phyloP scores from a whole-genome alignment of 2,329 filamentous ascomycete species.

The Dothidotthia symphoricarpi region DNA sequence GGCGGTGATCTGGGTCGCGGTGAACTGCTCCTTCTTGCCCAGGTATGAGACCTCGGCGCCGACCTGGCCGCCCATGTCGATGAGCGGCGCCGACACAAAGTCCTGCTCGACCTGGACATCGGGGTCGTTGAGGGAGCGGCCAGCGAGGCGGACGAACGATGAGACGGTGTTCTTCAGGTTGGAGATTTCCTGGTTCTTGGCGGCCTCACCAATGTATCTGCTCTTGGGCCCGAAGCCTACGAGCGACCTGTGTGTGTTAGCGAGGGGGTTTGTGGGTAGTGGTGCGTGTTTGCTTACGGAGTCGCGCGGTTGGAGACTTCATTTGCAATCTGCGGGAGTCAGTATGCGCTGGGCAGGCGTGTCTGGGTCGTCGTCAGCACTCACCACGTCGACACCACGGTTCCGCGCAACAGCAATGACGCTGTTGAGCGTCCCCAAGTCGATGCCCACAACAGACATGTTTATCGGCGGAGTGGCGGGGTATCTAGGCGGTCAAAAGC shows the following conservation, averaged over 20 bases:
- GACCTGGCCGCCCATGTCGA: slow-evolving; percentile 90
- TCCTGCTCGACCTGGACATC: slow-evolving; percentile 92
- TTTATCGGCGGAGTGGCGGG: slow-evolving; percentile 37
- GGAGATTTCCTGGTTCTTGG: slow-evolving; percentile 98
- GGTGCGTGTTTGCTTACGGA: slow-evolving; percentile 66
- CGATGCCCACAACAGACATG: slow-evolving; percentile 73
- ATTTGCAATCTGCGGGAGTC: slow-evolving; percentile 77
- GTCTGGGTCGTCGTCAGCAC: slow-evolving; percentile 47
- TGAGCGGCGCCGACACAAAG: slow-evolving; percentile 79
- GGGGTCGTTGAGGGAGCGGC: slow-evolving; percentile 81
- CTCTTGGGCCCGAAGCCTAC: slow-evolving; percentile 93
- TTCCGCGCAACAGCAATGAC: slow-evolving; percentile 97
- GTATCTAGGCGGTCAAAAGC: slow-evolving; percentile 16
- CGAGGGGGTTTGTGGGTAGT: too few relatives aligned
- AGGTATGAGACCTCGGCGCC: slow-evolving; percentile 91
- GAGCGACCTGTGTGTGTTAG: slow-evolving; percentile 58
- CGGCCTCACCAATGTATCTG: slow-evolving; percentile 90
- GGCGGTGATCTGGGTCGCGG: slow-evolving; percentile 86
- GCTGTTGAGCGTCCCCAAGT: slow-evolving; percentile 95
- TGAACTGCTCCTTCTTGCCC: slow-evolving; percentile 93
- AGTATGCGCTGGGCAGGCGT: slow-evolving; percentile 19
- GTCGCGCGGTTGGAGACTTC: slow-evolving; percentile 98
- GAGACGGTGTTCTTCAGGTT: slow-evolving; percentile 99
- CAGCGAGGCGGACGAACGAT: slow-evolving; percentile 87
- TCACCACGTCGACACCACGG: slow-evolving; percentile 96